Evolutionary conservation across 2,329 filamentous ascomycete genomes (phyloP).

Genomic region (Nemania serpens): DNA sequence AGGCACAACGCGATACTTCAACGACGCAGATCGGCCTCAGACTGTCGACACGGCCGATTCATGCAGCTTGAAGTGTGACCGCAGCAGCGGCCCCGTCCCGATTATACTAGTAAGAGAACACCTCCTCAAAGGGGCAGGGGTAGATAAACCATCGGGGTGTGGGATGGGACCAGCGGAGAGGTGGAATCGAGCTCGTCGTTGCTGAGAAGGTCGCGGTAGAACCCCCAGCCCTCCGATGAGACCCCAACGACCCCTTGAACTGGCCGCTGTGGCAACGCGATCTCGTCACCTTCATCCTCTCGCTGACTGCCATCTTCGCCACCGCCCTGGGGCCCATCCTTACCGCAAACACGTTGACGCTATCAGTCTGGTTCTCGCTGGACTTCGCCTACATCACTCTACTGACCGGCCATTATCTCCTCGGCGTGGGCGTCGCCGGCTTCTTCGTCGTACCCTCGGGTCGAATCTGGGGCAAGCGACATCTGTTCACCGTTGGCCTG

Average conservation of each 20-base stretch:
- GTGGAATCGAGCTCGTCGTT: neutral
- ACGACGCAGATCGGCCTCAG: conserved; percentile 57
- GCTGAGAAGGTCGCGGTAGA: conserved; percentile 40
- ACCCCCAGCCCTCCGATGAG: conserved; percentile 86
- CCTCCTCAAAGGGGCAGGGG: neutral
- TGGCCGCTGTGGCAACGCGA: conserved; percentile 91
- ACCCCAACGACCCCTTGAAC: conserved; percentile 83
- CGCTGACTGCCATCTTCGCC: conserved; percentile 79
- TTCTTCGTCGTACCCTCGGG: conserved; percentile 87
- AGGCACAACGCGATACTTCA: conserved; percentile 69
- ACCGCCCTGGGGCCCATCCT: conserved; percentile 84
- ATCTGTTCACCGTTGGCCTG: conserved; percentile 80
- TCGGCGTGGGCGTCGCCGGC: conserved; percentile 80
- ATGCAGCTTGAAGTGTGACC: conserved; percentile 71
- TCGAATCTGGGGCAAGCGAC: conserved; percentile 90
- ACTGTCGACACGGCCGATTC: conserved; percentile 41
- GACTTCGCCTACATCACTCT: conserved; percentile 78
- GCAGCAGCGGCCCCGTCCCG: conserved; percentile 63
- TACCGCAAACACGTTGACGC: conserved; percentile 82
- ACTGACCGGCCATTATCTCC: conserved; percentile 84
- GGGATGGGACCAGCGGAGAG: no score
- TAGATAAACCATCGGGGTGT: no score
- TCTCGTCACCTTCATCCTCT: conserved; percentile 77
- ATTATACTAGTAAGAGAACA: conserved; percentile 71
- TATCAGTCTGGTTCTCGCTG: conserved; percentile 68